Evolutionary conservation across 257 asterid genomes (phyloP), one percentile per base, ranked within the genome.

Genomic region (Galeopsis tetrahit): DNA sequence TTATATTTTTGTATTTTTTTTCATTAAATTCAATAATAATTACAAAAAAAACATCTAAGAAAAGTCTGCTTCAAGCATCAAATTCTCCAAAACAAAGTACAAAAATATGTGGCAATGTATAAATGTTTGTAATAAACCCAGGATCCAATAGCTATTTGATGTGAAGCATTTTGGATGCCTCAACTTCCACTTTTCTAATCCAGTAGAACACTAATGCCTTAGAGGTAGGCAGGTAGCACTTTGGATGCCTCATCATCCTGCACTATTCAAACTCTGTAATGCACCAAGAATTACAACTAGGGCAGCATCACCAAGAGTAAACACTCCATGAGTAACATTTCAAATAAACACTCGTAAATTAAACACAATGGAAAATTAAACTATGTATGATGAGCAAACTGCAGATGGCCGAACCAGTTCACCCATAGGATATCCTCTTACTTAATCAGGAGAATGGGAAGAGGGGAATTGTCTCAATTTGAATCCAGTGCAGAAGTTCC

Each of bases 181-280:
- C 58, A 21, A 39, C 75, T 14, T 57, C 9, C 59, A 70, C 42
- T 40, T 36, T 28, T 7, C 46, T 28, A 69, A 69, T 39, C 44
- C 39, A 56, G 32, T 57, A 44, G 42, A 7, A 15, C 48, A 14
- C 64, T 15, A 35, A 53, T 11, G 31, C 36, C 64, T 21, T 21
- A 21, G 28, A 21, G 28, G 28, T 21, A 21, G 28, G 28, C 28
- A 21, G 72, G 43, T 14, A 49, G 48, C 33, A 69, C 31, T 38
- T 17, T 34, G 46, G 28, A 66, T 48, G 58, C 59, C 57, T 31
- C 63, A 13, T 68, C 35, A 13, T 68, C 35, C 33, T 63, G 48
- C 48, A 49, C n/a, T 31, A 39, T 17, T 52, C 44, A 57, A 42
- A 17, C 53, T 9, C 35, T 40, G 35, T 43, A 15, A 1, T 70